These are phyloP conservation scores for Boletus edulis DNA, from an alignment of 768 basidiomycete genomes.

Conservation along the genomic window DNA sequence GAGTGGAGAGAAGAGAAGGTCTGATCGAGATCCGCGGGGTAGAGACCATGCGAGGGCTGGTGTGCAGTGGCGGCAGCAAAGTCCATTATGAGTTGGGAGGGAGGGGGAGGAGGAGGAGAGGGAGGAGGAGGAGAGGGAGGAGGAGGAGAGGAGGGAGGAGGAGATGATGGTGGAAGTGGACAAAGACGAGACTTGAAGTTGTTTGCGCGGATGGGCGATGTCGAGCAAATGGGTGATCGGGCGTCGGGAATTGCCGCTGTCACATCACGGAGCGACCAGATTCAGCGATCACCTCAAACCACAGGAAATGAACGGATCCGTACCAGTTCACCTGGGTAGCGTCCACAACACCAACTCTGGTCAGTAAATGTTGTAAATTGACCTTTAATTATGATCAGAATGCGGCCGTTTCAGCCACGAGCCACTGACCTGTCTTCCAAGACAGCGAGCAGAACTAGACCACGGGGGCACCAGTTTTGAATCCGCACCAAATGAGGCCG, in stretches of 20 bases:
- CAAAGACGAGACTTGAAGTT: slow-evolving; percentile 32
- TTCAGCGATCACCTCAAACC: slow-evolving; percentile 37
- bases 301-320: slow-evolving; percentile 25
- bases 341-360: too few species aligned
- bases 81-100: slow-evolving; percentile 50
- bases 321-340: slow-evolving; percentile 19
- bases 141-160: slow-evolving; percentile 26
- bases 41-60: slow-evolving; percentile 43
- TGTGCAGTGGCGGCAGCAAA: slow-evolving; percentile 37
- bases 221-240: slow-evolving; percentile 52
- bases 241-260: slow-evolving; percentile 53
- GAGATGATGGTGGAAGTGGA: slow-evolving; percentile 28
- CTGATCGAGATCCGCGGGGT: slow-evolving; percentile 57
- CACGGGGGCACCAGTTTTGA: background rate
- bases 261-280: slow-evolving; percentile 36
- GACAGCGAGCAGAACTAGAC: slow-evolving; percentile 3
- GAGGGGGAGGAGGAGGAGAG: slow-evolving; percentile 32
- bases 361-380: too few species aligned
- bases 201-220: slow-evolving; percentile 32
- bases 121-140: slow-evolving; percentile 28
- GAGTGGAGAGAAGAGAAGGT: slow-evolving; percentile 48
- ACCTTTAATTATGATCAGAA: slow-evolving; percentile 16
- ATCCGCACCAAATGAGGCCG: background rate
- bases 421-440: slow-evolving; percentile 17
- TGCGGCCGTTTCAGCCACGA: slow-evolving; percentile 10